Conservation (phyloP, 2,329 filamentous ascomycete species). For the Scolecobasidium constrictum region DNA sequence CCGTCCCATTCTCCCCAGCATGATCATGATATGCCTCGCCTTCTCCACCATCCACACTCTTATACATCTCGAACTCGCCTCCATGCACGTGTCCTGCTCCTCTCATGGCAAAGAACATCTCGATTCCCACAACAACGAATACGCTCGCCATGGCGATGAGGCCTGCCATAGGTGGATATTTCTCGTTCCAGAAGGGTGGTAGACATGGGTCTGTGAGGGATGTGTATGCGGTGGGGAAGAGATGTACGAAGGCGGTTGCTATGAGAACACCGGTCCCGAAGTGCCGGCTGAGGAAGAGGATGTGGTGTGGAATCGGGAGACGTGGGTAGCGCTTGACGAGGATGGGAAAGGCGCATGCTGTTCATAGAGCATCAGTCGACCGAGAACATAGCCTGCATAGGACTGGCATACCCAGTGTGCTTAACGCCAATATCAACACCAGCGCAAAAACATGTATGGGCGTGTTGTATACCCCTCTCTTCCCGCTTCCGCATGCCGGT, state of each 20-base stretch:
- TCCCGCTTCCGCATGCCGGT: conserved; percentile 40
- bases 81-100: conserved; percentile 10
- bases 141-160: conserved; percentile 73
- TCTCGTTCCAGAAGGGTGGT: conserved; percentile 65
- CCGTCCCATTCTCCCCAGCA: not conserved
- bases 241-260: conserved; percentile 46
- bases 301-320: conserved; percentile 47
- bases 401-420: conserved; percentile 38
- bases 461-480: conserved; percentile 41
- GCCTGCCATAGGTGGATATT: conserved; percentile 71
- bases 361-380: too few species aligned
- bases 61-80: conserved; percentile 3
- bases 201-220: conserved; percentile 55
- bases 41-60: conserved; percentile 1
- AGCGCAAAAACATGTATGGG: conserved; percentile 47
- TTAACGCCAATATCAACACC: conserved; percentile 44
- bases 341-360: conserved; percentile 40
- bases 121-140: conserved; percentile 29
- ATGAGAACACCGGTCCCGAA: conserved; percentile 48
- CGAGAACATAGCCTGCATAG: too few species aligned
- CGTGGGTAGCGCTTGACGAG: conserved; percentile 48
- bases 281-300: conserved; percentile 49
- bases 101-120: conserved; percentile 12
- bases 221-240: conserved; percentile 52
- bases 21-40: conserved; percentile 2